Base-by-base conservation (phyloP, 1,284 basidiomycete genomes). In the Puccinia horiana region DNA sequence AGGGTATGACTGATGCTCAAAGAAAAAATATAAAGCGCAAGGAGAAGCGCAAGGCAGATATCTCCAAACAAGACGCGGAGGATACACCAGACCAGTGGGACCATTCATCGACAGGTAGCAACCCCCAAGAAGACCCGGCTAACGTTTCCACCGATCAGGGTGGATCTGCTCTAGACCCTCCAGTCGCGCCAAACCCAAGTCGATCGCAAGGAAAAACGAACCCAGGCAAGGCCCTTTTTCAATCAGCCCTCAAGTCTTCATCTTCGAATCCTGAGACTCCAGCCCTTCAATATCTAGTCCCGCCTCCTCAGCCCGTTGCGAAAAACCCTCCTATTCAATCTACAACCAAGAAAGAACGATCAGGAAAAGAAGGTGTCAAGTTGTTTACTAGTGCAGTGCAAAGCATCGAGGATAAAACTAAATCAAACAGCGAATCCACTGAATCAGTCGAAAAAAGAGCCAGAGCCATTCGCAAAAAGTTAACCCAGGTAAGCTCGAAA, bases 11-110 rank as follows among this genome's bases (percentile, higher is more conserved):
- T 65, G 87, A 92, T 87, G 90, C 90, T 61, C 90, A 90, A 81
- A 92, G 92, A 89, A 94, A 93, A 90, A 94, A 93, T 83, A 92
- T 92, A 81, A 94, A 86, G 83, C 83, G 86, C 63, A 83, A 84
- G 37, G 85, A 84, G 70, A 86, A 86, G 82, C 77, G 83, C 23
- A 84, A 35, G 81, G 85, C 85, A 37, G 44, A 49, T 3, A 44
- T 44, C 14, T 35, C 44, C 14, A 84, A 83, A 12, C 83, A 81
- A 18, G 84, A 75, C 92, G 86, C 88, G 90, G 84, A 91, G 90
- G 56, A 81, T 42, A 65, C 58, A 29, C 79, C 79, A 47, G 79
- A 81, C 2, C 40, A 73, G 52, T 81, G 79, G 79, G 79, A 81
- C 74, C 35, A 35, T 6, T 52, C 54, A 12, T 74, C 79, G 42